phyloP scores from a whole-genome alignment of 148 eudicot genomes.

The Persicaria maculosa region DNA sequence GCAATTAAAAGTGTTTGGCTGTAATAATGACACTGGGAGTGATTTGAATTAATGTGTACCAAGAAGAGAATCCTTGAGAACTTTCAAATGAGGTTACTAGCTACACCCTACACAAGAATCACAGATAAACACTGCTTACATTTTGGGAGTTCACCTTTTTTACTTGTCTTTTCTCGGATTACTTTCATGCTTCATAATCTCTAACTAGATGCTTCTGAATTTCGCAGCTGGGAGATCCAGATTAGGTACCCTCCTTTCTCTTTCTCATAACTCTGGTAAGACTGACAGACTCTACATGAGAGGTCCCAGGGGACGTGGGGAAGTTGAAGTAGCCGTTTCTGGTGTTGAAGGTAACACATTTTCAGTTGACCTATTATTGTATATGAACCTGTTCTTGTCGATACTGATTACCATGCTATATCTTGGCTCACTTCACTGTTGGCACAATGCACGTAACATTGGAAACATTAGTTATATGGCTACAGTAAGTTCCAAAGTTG shows the following conservation, averaged over 20 bases:
- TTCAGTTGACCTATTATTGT: neutral
- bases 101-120: neutral
- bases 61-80: neutral
- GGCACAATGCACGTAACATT: neutral
- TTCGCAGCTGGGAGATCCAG: constrained; percentile 75
- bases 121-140: neutral
- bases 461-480: neutral
- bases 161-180: neutral
- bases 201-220: constrained; percentile 1
- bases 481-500: neutral
- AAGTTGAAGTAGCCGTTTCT: constrained; percentile 97
- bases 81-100: too few species aligned
- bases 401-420: neutral
- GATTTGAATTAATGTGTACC: too few species aligned
- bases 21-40: too few species aligned
- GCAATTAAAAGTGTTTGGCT: too few species aligned
- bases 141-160: neutral
- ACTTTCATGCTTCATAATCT: neutral
- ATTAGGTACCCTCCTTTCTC: constrained; percentile 84
- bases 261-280: constrained; percentile 68
- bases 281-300: constrained; percentile 86
- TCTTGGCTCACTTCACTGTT: neutral
- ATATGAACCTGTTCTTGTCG: neutral
- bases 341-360: constrained; percentile 65
- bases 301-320: constrained; percentile 99